Conservation (phyloP, 352 stramenopile genomes). For the Porosira glacialis region DNA sequence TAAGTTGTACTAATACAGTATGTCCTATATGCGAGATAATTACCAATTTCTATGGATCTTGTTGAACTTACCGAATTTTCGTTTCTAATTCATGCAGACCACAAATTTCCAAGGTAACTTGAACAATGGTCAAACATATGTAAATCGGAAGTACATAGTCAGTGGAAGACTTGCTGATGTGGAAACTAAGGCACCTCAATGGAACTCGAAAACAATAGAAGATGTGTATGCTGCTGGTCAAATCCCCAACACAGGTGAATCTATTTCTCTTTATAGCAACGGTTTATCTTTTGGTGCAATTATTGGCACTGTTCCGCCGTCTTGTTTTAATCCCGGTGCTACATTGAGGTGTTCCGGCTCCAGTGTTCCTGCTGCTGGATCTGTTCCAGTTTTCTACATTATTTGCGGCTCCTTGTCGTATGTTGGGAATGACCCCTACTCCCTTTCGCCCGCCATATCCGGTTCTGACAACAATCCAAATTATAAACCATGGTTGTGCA, state of each 20-base stretch:
- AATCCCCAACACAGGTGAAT: background rate
- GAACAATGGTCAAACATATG: too few species aligned
- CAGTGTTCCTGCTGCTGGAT: background rate
- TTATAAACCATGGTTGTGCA: background rate
- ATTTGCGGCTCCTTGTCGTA: background rate
- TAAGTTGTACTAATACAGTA: too few species aligned
- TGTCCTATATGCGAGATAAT: too few species aligned
- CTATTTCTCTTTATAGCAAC: background rate
- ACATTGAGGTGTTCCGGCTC: background rate
- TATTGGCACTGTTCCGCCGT: background rate
- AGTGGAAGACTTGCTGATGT: background rate
- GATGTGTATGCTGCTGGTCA: conserved; percentile 1
- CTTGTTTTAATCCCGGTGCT: background rate
- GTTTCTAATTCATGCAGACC: too few species aligned
- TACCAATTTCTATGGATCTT: too few species aligned
- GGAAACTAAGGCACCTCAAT: background rate
- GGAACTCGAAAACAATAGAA: background rate
- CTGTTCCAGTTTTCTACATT: conserved; percentile 2
- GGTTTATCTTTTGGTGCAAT: background rate
- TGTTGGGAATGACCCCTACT: background rate
- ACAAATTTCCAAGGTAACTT: too few species aligned
- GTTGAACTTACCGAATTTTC: too few species aligned
- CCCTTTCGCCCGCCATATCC: background rate
- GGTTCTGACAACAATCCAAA: background rate
- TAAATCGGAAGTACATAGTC: conserved; percentile 2